Conservation (phyloP, 352 stramenopile genomes). For the Phytopythium delawarense region DNA sequence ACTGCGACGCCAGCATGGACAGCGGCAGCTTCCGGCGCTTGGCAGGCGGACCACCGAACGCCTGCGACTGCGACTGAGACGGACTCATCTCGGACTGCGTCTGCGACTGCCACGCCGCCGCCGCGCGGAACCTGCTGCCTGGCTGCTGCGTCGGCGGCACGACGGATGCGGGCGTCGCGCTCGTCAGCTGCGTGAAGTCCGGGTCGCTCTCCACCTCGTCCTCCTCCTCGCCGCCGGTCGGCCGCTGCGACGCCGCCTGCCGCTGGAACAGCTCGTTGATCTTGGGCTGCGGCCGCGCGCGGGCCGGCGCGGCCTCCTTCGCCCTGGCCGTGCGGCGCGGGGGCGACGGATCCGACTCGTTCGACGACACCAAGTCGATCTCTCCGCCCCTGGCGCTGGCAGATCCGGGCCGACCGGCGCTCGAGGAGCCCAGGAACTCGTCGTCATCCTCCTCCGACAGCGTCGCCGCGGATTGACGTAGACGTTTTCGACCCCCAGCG, state of each 20-base stretch:
- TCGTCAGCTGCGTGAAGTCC: constrained; percentile 56
- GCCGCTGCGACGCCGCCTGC: constrained; percentile 17
- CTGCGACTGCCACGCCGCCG: constrained; percentile 23
- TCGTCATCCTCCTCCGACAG: constrained; percentile 29
- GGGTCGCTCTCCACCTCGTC: constrained; percentile 71
- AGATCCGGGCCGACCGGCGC: background rate
- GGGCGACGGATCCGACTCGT: constrained; percentile 26
- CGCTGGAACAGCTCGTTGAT: constrained; percentile 57
- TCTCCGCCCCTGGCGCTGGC: constrained; percentile 11
- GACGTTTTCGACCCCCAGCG: constrained; percentile 23
- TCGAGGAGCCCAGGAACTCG: constrained; percentile 12
- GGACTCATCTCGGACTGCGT: constrained; percentile 35
- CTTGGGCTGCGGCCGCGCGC: constrained; percentile 36
- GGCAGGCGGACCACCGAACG: background rate
- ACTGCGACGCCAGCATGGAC: constrained; percentile 67
- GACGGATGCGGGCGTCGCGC: constrained; percentile 3
- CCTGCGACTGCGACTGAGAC: constrained; percentile 23
- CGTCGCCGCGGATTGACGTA: constrained; percentile 29
- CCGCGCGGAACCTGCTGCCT: constrained; percentile 5
- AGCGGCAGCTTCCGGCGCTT: constrained; percentile 67
- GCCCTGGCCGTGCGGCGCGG: constrained; percentile 13
- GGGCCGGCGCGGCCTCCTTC: constrained; percentile 14
- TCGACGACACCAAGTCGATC: constrained; percentile 49
- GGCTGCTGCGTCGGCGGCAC: constrained; percentile 13
- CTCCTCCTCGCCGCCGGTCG: constrained; percentile 16